A percentile compares a stretch with the other conserved stretches of the same genome.
Conservation (phyloP, 768 basidiomycete species). For the Trametes cinnabarina region DNA sequence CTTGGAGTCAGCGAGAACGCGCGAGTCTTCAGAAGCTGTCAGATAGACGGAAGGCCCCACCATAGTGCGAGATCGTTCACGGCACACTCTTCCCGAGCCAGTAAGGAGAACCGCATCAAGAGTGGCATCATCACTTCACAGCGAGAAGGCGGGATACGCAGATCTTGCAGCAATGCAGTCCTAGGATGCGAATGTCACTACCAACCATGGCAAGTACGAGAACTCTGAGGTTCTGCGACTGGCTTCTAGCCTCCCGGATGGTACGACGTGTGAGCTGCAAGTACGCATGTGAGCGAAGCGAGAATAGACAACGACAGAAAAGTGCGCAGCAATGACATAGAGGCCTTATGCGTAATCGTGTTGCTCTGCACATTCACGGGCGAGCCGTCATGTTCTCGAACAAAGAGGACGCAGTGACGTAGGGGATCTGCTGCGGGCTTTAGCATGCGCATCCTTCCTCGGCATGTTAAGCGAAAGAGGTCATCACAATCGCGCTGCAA, state of each 20-base stretch:
- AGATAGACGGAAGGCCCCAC: not conserved
- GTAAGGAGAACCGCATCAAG: not conserved
- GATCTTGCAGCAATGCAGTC: not conserved
- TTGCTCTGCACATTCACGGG: not conserved
- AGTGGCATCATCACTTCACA: not conserved
- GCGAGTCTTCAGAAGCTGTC: not conserved
- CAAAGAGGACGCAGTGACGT: constrained; percentile 1
- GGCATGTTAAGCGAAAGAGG: not conserved
- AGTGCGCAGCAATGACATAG: constrained; percentile 3
- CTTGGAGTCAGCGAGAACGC: not conserved
- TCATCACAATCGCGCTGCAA: not conserved
- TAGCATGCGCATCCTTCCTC: not conserved
- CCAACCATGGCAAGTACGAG: not conserved
- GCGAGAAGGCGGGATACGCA: not conserved
- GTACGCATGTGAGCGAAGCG: not conserved
- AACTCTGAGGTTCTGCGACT: not conserved
- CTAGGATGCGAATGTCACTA: not conserved
- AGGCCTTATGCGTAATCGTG: not conserved
- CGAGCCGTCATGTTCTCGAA: not conserved
- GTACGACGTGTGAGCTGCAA: not conserved
- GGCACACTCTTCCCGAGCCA: not conserved
- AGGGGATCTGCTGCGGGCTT: not conserved
- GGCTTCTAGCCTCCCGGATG: not conserved
- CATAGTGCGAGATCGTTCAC: not conserved
- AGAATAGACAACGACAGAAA: constrained; percentile 1